A percentile compares a stretch with the other conserved stretches of the same genome.
These are phyloP conservation scores for Euptelea pleiosperma DNA, from an alignment of 164 flowering plant species.

Conservation along the genomic window DNA sequence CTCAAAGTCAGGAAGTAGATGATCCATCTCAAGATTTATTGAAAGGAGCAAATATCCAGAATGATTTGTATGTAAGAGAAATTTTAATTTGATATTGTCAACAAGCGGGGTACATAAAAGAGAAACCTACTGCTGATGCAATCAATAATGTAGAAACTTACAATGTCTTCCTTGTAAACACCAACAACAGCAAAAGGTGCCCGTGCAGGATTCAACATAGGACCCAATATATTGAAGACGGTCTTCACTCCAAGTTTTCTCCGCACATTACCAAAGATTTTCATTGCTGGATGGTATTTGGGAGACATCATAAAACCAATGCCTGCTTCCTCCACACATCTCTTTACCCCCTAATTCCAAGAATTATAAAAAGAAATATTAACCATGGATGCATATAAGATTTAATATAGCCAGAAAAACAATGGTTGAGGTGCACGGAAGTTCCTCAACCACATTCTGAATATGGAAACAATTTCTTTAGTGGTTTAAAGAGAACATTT, in stretches of 20 bases:
- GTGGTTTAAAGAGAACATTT: too few relatives aligned
- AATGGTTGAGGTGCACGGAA: too few relatives aligned
- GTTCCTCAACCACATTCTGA: too few relatives aligned
- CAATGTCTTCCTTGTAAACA: constrained; percentile 69
- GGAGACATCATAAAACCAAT: constrained; percentile 98
- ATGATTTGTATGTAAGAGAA: background rate
- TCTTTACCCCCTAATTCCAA: constrained; percentile 53
- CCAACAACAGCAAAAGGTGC: constrained; percentile 92
- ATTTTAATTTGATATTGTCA: background rate
- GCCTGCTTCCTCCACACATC: constrained; percentile 72
- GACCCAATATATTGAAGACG: constrained; percentile 87
- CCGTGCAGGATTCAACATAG: constrained; percentile 87
- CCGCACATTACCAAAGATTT: constrained; percentile 81
- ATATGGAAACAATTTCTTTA: too few relatives aligned
- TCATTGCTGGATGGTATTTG: constrained; percentile 90
- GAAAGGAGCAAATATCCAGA: background rate
- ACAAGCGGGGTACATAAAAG: too few relatives aligned
- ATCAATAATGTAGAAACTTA: constrained; percentile 26
- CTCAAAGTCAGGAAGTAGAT: too few relatives aligned
- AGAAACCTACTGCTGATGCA: too few relatives aligned
- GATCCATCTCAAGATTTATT: background rate
- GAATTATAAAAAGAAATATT: background rate
- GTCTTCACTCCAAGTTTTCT: constrained; percentile 86
- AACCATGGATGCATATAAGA: too few relatives aligned
- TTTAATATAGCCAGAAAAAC: too few relatives aligned